phyloP scores from a whole-genome alignment of 2,329 filamentous ascomycete species.

The Dothistroma septosporum region DNA sequence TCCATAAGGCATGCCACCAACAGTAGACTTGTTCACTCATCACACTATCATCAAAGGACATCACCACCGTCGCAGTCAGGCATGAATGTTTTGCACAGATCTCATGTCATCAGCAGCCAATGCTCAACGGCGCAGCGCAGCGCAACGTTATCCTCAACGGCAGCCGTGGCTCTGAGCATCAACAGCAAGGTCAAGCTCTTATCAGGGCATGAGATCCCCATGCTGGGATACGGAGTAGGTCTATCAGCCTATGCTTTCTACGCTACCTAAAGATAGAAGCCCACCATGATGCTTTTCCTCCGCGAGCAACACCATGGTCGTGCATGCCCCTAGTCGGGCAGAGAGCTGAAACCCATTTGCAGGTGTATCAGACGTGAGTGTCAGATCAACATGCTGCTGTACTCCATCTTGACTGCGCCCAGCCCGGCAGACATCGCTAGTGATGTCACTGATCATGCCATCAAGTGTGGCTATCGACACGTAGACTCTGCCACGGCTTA shows the following conservation, averaged over 20 bases:
- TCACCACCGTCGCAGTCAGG: background rate
- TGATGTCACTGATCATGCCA: constrained; percentile 54
- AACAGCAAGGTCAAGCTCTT: constrained; percentile 50
- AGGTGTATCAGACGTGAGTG: constrained; percentile 36
- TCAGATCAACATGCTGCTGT: background rate
- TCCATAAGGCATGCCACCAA: background rate
- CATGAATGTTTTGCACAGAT: constrained; percentile 13
- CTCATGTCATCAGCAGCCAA: background rate
- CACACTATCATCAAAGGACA: background rate
- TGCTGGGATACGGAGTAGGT: constrained; percentile 55
- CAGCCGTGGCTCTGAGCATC: constrained; percentile 45
- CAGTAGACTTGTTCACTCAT: background rate
- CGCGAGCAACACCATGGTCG: background rate
- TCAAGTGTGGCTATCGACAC: constrained; percentile 56
- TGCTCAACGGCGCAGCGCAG: constrained; percentile 6
- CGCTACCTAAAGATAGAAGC: background rate
- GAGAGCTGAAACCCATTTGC: constrained; percentile 8
- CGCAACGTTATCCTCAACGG: constrained; percentile 15
- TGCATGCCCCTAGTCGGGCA: background rate
- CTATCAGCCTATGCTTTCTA: background rate
- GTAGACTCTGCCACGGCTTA: constrained; percentile 58
- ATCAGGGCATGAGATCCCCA: constrained; percentile 59
- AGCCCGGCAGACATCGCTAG: constrained; percentile 53
- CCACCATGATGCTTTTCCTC: background rate
- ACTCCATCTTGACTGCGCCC: constrained; percentile 9